Evolutionary conservation across 176 grass and related monocot genomes (phyloP), one percentile per base, ranked within the genome.

Genomic region (Aegilops umbellulata): DNA sequence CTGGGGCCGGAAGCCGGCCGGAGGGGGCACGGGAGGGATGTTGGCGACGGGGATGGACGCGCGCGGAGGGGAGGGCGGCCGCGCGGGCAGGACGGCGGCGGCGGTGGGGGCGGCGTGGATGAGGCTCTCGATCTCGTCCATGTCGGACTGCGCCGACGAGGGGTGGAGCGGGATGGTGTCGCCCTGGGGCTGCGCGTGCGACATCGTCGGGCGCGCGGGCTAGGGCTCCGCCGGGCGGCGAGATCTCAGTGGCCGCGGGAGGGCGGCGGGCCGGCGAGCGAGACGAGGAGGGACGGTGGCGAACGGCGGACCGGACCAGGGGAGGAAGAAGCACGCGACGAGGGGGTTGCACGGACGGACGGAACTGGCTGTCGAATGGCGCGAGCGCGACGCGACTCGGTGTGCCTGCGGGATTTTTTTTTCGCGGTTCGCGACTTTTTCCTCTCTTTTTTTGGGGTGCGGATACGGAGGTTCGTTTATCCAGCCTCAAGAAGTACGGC

Each of bases 51-150:
- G 96, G 31, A 98, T 94, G 84, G 92, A 92, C 8, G 86, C 90
- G 79, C 90, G 92, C 3, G 92, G 65, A 2, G 93, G 94, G 2
- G 93, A 95, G 3, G 89, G 49, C 0, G 95, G 91, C 10, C 86
- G 83, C 20, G 86, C 84, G n/a, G 90, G 84, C 29, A 90, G 92
- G 20, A 90, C 83, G 22, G 89, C 27, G 24, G 60, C 84, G 63
- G 63, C 22, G n/a, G 85, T 47, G 22, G 83, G 83, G 32, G 69
- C 77, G 38, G 80, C 85, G 77, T 69, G 78, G 80, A 93, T 90
- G 85, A 93, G 95, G 67, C 83, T 84, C 69, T 94, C 96, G 84
- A 98, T 95, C 90, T 95, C 96, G 81, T 94, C 96, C 80, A 98
- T 98, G 90, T 98, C 96, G 47, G 96, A 98, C 80, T 91, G 82